phyloP scores from a whole-genome alignment of 2,329 filamentous ascomycete genomes.

The Macroventuria anomochaeta region DNA sequence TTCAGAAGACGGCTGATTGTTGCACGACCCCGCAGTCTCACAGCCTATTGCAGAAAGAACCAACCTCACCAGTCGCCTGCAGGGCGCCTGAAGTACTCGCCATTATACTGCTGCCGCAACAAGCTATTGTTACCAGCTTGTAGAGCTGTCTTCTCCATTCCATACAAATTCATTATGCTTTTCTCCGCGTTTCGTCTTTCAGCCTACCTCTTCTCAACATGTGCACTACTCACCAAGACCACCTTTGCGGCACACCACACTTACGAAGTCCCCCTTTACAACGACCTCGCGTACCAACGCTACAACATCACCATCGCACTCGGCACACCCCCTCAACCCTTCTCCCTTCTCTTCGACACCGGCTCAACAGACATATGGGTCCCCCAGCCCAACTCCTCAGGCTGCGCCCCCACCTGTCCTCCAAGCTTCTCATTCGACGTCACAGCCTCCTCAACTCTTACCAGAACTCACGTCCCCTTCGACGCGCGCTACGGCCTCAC shows the following conservation, averaged over 20 bases:
- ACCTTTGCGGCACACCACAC: not conserved
- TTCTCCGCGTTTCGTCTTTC: too few species aligned
- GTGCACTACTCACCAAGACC: not conserved
- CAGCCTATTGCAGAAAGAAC: not conserved
- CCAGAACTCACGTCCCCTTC: slow-evolving; percentile 4
- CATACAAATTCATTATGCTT: not conserved
- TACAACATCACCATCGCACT: slow-evolving; percentile 17
- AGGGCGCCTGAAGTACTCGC: not conserved
- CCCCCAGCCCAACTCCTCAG: slow-evolving; percentile 16
- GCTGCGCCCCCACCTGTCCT: slow-evolving; percentile 18
- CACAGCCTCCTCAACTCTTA: not conserved
- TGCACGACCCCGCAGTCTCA: not conserved
- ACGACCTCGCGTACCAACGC: slow-evolving; percentile 17
- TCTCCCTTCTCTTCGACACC: slow-evolving; percentile 20
- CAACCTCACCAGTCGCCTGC: not conserved
- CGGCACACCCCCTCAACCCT: slow-evolving; percentile 19
- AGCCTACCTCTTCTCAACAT: not conserved
- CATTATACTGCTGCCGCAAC: not conserved
- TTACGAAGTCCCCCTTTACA: not conserved
- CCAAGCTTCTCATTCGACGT: slow-evolving; percentile 6
- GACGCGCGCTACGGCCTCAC: slow-evolving; percentile 23
- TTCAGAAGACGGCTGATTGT: too few species aligned
- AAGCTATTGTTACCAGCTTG: not conserved
- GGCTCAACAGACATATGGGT: slow-evolving; percentile 21
- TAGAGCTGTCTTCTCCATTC: too few species aligned